These are phyloP conservation scores for Cryptococcus depauperatus DNA, from an alignment of 1,284 basidiomycete genomes.

Conservation along the genomic window DNA sequence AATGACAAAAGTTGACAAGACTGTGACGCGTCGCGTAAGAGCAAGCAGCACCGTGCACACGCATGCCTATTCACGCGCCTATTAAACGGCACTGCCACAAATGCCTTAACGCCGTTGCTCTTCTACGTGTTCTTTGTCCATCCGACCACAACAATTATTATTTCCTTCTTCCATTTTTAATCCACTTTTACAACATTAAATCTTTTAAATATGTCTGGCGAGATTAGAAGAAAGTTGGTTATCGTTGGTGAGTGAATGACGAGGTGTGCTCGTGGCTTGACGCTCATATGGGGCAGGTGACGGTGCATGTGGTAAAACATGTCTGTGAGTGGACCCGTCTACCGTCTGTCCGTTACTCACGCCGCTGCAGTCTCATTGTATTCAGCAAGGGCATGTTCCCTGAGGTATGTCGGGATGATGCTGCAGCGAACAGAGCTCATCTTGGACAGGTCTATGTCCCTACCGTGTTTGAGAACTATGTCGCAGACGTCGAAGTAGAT, in stretches of 20 bases:
- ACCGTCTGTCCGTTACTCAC: slow-evolving; percentile 1
- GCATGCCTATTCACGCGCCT: background rate
- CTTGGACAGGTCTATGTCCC: slow-evolving; percentile 71
- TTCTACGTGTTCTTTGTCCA: background rate
- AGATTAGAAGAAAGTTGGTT: slow-evolving; percentile 47
- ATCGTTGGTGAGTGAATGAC: slow-evolving; percentile 42
- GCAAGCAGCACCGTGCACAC: slow-evolving; percentile 3
- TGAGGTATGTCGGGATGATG: slow-evolving; percentile 54
- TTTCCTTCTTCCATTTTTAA: no score
- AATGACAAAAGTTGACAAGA: no score
- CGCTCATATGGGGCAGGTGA: slow-evolving; percentile 32
- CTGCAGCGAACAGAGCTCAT: background rate
- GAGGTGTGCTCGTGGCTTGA: background rate
- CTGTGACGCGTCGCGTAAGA: background rate
- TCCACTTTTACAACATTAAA: no score
- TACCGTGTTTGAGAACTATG: slow-evolving; percentile 80
- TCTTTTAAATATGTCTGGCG: slow-evolving; percentile 42
- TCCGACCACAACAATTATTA: background rate
- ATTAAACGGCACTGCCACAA: background rate
- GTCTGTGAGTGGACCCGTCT: slow-evolving; percentile 40
- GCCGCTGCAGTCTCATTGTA: slow-evolving; percentile 45
- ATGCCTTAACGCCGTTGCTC: background rate
- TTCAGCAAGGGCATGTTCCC: slow-evolving; percentile 81
- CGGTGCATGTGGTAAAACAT: slow-evolving; percentile 53
- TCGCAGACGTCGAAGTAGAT: slow-evolving; percentile 81